Evolutionary conservation across 1,284 basidiomycete genomes (phyloP), one percentile per base, ranked within the genome.

Genomic region (Naganishia sp.): DNA sequence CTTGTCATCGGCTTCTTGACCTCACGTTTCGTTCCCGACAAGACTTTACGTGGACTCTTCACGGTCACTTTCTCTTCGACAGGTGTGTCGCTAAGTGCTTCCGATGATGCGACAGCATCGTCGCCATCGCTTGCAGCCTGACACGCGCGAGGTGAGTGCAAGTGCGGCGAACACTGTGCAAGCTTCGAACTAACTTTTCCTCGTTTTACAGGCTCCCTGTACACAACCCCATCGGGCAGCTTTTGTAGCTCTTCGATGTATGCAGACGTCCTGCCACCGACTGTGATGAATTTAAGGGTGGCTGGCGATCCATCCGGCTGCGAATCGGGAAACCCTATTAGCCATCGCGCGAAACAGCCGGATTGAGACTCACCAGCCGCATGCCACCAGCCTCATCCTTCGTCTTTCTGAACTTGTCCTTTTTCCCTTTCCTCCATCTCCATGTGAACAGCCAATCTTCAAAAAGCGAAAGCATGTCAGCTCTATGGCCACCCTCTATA

Each of bases 231-330:
- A 39, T 75, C 71, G 0, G 79, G 76, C 63, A 83, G 77, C 55
- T 80, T 81, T 73, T 91, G 90, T 2, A 92, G 80, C 75, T 90
- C 85, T 10, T 78, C 76, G 2, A 91, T 86, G 68, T 86, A 87
- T 3, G 90, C 90, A 1, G 88, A 89, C 0, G 91, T 92, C 16
- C 90, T 82, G 1, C 91, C 90, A 4, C 88, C 89, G 10, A 93
- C 88, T 0, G 88, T 90, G 60, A 90, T 75, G 83, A 87, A 92
- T 69, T 85, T 86, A 68, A 93, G 86, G 2, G 87, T 88, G 0
- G 88, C 90, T 2, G 83, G 84, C 56, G 83, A 77, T 1, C 90
- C 91, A 66, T 86, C 85, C 0, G 87, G 86, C 89, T 91, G 68
- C 0, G 9, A 15, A 16, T 16, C 0, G 36, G 36, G 36, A 39